These are phyloP conservation scores for Kodamaea leandrae DNA, from an alignment of 805 yeast genomes.

Conservation along the genomic window DNA sequence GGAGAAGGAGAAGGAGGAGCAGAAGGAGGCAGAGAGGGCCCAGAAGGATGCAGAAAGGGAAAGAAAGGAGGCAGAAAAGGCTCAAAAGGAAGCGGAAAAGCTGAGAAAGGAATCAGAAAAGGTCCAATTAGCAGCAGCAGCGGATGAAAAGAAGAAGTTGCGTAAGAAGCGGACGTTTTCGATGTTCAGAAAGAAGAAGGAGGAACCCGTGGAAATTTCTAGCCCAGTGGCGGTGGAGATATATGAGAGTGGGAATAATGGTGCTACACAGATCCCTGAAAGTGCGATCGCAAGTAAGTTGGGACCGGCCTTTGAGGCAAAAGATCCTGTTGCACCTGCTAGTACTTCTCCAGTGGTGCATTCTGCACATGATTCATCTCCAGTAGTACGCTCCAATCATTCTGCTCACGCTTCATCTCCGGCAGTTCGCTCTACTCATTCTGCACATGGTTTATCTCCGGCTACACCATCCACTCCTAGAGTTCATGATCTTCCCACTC, in stretches of 20 bases:
- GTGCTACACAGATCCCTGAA: background rate
- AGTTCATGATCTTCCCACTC: background rate
- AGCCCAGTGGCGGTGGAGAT: background rate
- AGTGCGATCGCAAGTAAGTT: background rate
- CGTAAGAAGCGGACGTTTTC: conserved; percentile 6
- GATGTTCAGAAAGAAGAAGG: conserved; percentile 9
- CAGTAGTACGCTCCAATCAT: no score
- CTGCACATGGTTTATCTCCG: no score
- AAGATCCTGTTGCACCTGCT: no score
- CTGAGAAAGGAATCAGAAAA: conserved; percentile 6
- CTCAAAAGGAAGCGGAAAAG: conserved; percentile 8
- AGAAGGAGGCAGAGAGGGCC: conserved; percentile 6
- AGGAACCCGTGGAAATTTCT: no score
- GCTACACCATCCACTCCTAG: no score
- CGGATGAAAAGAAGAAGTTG: conserved; percentile 4
- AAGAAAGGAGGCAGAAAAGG: conserved; percentile 7
- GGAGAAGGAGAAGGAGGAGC: conserved; percentile 12
- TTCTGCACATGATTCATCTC: no score
- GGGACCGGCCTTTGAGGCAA: background rate
- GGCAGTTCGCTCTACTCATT: no score
- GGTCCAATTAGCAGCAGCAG: no score
- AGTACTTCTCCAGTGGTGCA: no score
- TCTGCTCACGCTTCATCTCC: no score
- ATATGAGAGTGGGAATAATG: background rate
- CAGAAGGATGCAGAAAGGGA: conserved; percentile 13